Base-by-base conservation (phyloP, 2,329 filamentous ascomycete species). In the Colletotrichum incanum region DNA sequence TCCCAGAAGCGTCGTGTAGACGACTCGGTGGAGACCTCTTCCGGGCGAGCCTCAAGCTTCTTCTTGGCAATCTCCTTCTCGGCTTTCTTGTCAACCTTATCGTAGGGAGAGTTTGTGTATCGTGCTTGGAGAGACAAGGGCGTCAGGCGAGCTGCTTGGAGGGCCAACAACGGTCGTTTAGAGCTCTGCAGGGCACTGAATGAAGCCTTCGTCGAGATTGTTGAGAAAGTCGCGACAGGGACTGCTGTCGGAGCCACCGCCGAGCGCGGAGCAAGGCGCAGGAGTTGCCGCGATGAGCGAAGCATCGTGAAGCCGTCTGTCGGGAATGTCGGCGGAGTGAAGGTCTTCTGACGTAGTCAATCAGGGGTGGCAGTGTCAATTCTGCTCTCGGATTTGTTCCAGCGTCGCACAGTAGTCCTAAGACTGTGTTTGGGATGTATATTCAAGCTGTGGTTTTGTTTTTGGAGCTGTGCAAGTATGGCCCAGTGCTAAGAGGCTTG, bases 21-120 rank as follows among this genome's bases (percentile, higher is more conserved):
- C 1, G 92, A 95, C 52, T 85, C 85, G 28, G 82, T 81, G 0
- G 91, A 89, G 0, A 95, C 92, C 8, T 83, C 80, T 49, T 89
- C 88, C 0, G 93, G 93, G 37, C 89, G 81, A 3, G 89, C 78
- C 69, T 89, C 78, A n/a, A 95, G 82, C 77, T 88, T 88, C 78
- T 89, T 79, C 59, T 90, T 76, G 16, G 81, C 86, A 11, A 90
- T 76, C 74, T 86, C 83, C 58, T 86, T 85, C 79, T 93, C 92
- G 39, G 83, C 82, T 74, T 92, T 84, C 52, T 79, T 82, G 75
- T 93, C 87, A 65, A 89, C 88, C 49, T 80, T 73, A 61, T 75
- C 68, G 67, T 75, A 74, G 12, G 75, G 76, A 55, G 77, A 78
- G 71, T 73, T 77, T 12, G 76, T 78, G 71, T 76, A 79, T 45